A percentile compares a stretch with the other conserved stretches of the same genome.
Conservation (phyloP, 176 grass and related monocot species). For the Pharus latifolius region DNA sequence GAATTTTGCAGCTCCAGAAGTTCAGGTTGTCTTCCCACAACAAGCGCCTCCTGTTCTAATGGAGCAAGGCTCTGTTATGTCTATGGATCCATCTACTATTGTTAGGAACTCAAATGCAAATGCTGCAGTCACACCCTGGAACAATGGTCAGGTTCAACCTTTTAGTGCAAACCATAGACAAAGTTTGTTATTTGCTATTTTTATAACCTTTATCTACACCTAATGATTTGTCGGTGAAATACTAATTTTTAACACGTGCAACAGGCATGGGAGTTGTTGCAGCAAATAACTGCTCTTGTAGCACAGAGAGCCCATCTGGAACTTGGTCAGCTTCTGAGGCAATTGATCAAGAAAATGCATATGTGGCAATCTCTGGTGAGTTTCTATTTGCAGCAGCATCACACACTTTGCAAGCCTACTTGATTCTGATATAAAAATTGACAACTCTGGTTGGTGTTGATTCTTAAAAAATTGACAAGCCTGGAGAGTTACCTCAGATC, state of each 20-base stretch:
- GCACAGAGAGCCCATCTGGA: conserved; percentile 48
- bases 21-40: conserved; percentile 16
- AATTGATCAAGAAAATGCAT: conserved; percentile 40
- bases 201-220: neutral
- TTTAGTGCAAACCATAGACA: conserved; percentile 26
- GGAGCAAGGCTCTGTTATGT: conserved; percentile 28
- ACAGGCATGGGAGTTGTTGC: neutral
- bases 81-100: conserved; percentile 21
- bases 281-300: conserved; percentile 50
- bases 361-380: conserved; percentile 43
- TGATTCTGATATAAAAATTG: neutral
- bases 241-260: neutral
- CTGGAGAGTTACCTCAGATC: neutral
- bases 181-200: conserved; percentile 18
- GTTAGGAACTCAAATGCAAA: conserved; percentile 17
- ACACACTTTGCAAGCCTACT: neutral
- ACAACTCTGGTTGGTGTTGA: neutral
- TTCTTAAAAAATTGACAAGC: neutral
- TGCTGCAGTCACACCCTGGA: conserved; percentile 21
- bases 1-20: neutral
- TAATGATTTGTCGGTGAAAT: neutral
- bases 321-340: conserved; percentile 38
- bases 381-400: neutral
- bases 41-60: conserved; percentile 29
- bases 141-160: conserved; percentile 13